Conservation (phyloP, 129 eudicot genomes). For the Flaveria robusta region DNA sequence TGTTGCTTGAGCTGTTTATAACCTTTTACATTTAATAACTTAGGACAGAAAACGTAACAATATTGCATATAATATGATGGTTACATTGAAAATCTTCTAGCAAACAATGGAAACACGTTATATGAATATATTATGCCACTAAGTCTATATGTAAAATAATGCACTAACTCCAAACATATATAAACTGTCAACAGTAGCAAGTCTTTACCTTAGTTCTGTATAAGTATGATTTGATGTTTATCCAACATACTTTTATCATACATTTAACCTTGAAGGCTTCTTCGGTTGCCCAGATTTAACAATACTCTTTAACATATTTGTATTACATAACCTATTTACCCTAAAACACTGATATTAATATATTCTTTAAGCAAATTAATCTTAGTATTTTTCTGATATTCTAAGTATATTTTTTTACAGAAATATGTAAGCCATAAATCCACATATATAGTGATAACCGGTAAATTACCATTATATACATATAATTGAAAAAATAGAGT, state of each 20-base stretch:
- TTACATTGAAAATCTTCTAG: background rate
- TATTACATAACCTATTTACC: background rate
- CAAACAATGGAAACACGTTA: conserved; percentile 5
- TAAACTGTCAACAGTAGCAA: too few relatives aligned
- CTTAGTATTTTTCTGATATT: background rate
- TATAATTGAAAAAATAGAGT: background rate
- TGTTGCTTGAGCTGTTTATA: conserved; percentile 1
- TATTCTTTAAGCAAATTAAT: background rate
- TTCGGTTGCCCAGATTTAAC: background rate
- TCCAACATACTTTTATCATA: background rate
- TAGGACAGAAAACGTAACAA: background rate
- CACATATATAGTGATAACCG: background rate
- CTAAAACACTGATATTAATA: background rate
- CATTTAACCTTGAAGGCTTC: background rate
- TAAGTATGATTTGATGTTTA: background rate
- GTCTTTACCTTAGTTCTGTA: background rate
- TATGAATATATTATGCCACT: background rate
- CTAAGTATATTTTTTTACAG: background rate
- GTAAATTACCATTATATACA: background rate
- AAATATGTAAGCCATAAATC: background rate
- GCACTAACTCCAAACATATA: background rate
- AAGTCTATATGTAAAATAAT: background rate
- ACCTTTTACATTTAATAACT: background rate
- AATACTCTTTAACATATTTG: background rate
- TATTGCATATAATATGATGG: background rate